Conservation (phyloP, 2,329 filamentous ascomycete genomes). For the Chalara sp. region DNA sequence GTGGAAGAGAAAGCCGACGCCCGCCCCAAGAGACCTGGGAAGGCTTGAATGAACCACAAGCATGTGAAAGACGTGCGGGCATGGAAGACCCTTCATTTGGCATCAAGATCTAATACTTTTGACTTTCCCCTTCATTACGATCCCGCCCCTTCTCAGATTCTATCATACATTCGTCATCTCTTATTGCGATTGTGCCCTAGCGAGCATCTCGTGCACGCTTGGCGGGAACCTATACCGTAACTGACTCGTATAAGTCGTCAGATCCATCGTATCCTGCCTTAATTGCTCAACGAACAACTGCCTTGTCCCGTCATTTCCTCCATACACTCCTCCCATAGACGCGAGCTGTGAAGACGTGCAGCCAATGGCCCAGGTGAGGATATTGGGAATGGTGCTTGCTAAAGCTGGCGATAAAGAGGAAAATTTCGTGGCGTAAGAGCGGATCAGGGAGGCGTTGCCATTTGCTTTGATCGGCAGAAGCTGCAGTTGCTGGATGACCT, state of each 20-base stretch:
- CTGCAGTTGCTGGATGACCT: constrained; percentile 68
- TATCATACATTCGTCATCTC: background rate
- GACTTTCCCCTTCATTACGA: background rate
- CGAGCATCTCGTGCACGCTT: constrained; percentile 80
- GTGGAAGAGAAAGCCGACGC: too few relatives aligned
- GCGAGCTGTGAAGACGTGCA: constrained; percentile 71
- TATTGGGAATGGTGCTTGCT: constrained; percentile 80
- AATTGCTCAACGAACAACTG: constrained; percentile 62
- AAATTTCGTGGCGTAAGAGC: constrained; percentile 75
- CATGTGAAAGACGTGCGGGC: too few relatives aligned
- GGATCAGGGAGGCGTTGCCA: constrained; percentile 73
- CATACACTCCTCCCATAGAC: constrained; percentile 65
- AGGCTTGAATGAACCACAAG: too few relatives aligned
- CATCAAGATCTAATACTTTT: background rate
- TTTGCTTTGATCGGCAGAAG: constrained; percentile 73
- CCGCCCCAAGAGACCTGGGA: too few relatives aligned
- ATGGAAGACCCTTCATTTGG: too few relatives aligned
- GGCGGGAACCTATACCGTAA: constrained; percentile 86
- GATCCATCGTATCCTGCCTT: constrained; percentile 75
- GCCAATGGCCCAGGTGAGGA: constrained; percentile 89
- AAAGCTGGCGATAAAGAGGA: constrained; percentile 71
- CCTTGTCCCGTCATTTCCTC: constrained; percentile 60
- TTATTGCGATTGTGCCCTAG: constrained; percentile 48
- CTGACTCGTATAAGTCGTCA: constrained; percentile 91
- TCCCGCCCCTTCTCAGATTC: background rate